These are phyloP conservation scores for Puccinia polysora DNA, from an alignment of 1,284 basidiomycete species.

Conservation along the genomic window DNA sequence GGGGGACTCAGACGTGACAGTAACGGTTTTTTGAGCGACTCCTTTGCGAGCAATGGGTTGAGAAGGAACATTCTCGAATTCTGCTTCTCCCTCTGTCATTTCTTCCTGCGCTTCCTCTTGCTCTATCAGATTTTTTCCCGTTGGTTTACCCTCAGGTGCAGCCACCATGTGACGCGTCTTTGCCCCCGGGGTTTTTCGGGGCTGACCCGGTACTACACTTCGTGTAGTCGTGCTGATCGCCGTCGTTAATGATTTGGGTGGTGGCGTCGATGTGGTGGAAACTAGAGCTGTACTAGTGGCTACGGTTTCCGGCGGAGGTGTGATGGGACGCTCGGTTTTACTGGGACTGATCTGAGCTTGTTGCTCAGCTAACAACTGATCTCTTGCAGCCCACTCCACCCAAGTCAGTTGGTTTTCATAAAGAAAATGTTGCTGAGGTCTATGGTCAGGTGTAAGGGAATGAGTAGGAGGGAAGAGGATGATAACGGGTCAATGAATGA, in stretches of 20 bases:
- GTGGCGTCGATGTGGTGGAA: constrained; percentile 52
- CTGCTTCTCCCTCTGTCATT: neutral
- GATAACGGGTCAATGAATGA: constrained; percentile 44
- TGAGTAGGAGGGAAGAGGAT: constrained; percentile 18
- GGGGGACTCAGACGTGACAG: neutral
- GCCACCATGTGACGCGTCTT: constrained; percentile 60
- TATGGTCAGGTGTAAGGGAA: constrained; percentile 7
- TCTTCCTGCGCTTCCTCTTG: constrained; percentile 14
- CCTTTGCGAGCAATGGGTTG: constrained; percentile 44
- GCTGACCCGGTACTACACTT: constrained; percentile 71
- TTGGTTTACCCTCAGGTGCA: constrained; percentile 48
- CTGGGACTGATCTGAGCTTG: constrained; percentile 35
- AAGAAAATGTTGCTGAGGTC: constrained; percentile 75
- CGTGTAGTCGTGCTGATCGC: constrained; percentile 65
- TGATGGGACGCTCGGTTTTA: constrained; percentile 61
- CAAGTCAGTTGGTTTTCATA: constrained; percentile 91
- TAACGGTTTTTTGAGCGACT: neutral
- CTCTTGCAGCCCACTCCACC: constrained; percentile 83
- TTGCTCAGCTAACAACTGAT: constrained; percentile 54
- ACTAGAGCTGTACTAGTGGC: constrained; percentile 56
- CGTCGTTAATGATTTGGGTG: constrained; percentile 61
- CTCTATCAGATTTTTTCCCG: constrained; percentile 57
- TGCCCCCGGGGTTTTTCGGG: constrained; percentile 72
- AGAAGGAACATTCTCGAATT: constrained; percentile 48
- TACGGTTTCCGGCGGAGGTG: constrained; percentile 64